These are phyloP conservation scores for Hypoxylon rickii DNA, from an alignment of 495 filamentous ascomycete species.

Conservation along the genomic window DNA sequence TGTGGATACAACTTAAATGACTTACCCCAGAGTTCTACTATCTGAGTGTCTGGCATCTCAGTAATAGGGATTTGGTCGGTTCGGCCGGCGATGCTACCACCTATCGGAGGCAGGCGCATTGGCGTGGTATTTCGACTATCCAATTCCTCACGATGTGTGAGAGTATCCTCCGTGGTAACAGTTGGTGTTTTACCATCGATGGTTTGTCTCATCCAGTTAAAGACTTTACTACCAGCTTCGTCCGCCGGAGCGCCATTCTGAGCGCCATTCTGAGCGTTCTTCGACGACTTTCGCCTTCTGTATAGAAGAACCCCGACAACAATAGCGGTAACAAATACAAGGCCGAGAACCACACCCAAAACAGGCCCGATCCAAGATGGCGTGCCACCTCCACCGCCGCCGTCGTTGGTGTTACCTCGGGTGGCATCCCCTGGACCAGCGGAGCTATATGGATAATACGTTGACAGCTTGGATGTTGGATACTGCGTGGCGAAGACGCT, in stretches of 20 bases:
- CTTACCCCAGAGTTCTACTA: slow-evolving; percentile 54
- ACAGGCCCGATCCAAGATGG: slow-evolving; percentile 67
- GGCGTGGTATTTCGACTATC: slow-evolving; percentile 35
- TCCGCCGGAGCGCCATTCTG: no score
- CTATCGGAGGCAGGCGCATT: slow-evolving; percentile 6
- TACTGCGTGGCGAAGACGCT: slow-evolving; percentile 62
- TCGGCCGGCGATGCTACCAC: slow-evolving; percentile 18
- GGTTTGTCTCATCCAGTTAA: slow-evolving; percentile 51
- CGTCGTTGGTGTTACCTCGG: slow-evolving; percentile 19
- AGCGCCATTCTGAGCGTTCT: slow-evolving; percentile 42
- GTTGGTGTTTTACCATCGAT: slow-evolving; percentile 51
- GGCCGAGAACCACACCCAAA: slow-evolving; percentile 67
- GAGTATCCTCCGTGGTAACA: slow-evolving; percentile 51
- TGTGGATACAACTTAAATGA: neutral
- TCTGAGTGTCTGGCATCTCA: slow-evolving; percentile 47
- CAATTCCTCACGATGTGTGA: slow-evolving; percentile 34
- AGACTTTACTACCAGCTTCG: slow-evolving; percentile 45
- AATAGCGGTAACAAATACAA: slow-evolving; percentile 60
- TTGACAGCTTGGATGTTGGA: slow-evolving; percentile 56
- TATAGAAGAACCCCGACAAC: slow-evolving; percentile 59
- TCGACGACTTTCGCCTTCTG: slow-evolving; percentile 50
- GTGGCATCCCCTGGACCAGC: slow-evolving; percentile 39
- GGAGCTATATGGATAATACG: slow-evolving; percentile 64
- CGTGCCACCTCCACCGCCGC: slow-evolving; percentile 44
- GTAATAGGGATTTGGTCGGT: slow-evolving; percentile 6